Evolutionary conservation across 228 moss, liverwort and hornwort species (phyloP).

Genomic region (Sphagnum fallax): DNA sequence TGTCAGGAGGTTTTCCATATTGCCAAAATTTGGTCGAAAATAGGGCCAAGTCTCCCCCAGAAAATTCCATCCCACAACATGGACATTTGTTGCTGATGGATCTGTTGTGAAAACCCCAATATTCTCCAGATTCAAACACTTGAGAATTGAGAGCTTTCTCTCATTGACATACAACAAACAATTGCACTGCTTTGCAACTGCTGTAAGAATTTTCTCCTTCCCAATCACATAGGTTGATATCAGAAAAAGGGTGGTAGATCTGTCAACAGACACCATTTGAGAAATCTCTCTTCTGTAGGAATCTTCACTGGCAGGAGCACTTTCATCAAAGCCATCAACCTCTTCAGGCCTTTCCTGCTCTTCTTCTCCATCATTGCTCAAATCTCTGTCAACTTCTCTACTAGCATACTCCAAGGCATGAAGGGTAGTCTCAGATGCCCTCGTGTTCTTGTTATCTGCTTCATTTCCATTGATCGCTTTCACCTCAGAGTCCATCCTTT

Average conservation of each 20-base stretch:
- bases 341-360: not conserved
- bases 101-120: constrained; percentile 65
- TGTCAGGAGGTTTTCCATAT: constrained; percentile 66
- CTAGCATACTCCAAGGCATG: constrained; percentile 10
- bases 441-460: constrained; percentile 2
- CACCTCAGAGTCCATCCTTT: constrained; percentile 9
- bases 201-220: constrained; percentile 80
- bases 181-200: constrained; percentile 59
- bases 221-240: constrained; percentile 85
- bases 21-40: constrained; percentile 77
- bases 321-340: constrained; percentile 5
- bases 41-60: constrained; percentile 88
- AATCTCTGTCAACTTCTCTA: constrained; percentile 4
- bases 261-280: constrained; percentile 19
- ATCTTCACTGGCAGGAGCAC: constrained; percentile 4
- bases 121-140: constrained; percentile 60
- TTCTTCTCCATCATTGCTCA: constrained; percentile 1
- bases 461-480: not conserved
- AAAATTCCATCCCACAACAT: constrained; percentile 77
- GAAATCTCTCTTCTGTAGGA: constrained; percentile 4
- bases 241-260: constrained; percentile 44
- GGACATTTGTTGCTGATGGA: constrained; percentile 66
- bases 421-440: not conserved
- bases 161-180: constrained; percentile 69
- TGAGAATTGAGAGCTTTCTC: constrained; percentile 62